Base-by-base conservation (phyloP, 2,329 filamentous ascomycete genomes). In the Chaetomium olivaceum region DNA sequence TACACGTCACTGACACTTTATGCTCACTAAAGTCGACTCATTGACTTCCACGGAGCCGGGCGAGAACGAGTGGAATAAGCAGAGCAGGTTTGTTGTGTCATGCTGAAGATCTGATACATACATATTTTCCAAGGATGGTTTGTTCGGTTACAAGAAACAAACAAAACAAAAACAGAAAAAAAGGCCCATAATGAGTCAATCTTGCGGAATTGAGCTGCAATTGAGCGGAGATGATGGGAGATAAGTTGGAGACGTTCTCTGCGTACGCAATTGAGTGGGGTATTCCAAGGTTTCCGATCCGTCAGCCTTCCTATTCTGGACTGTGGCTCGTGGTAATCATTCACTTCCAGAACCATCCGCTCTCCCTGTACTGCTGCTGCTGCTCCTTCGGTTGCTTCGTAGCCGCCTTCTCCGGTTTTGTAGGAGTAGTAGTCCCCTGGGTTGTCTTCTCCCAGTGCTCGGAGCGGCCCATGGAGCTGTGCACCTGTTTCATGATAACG, bases 291-390 rank as follows among this genome's bases (percentile, higher is more conserved):
- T 43, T 43, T 4, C 23, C n/a, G n/a, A 52, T 50, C 58, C 51
- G 46, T 36, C 46, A 36, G 14, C 25, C 43, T 29, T 61, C 23
- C 36, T 27, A 19, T 51, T 27, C 21, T 23, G 11, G n/a, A 23
- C 1, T 16, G 29, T 19, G 36, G 16, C 16, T 19, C 14, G 14
- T 43, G 14, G 36, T 43, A 43, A 46, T 68, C 58, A 43, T 52
- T 68, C 58, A 69, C 60, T 69, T 69, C 68, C 68, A 69, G 50
- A 81, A 79, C 78, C 79, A 81, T 3, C 77, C 75, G 11, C 72
- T 65, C 48, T 75, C 74, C 51, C 75, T 73, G 23, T 29, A 6
- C 31, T 8, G 31, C 6, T 33, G 31, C 31, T 73, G 64, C 62
- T 51, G 69, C 31, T 58, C 64, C 33, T 61, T 63, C 16, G 56